Base-by-base conservation (phyloP, 257 asterid genomes). In the Forsythia suspensa region DNA sequence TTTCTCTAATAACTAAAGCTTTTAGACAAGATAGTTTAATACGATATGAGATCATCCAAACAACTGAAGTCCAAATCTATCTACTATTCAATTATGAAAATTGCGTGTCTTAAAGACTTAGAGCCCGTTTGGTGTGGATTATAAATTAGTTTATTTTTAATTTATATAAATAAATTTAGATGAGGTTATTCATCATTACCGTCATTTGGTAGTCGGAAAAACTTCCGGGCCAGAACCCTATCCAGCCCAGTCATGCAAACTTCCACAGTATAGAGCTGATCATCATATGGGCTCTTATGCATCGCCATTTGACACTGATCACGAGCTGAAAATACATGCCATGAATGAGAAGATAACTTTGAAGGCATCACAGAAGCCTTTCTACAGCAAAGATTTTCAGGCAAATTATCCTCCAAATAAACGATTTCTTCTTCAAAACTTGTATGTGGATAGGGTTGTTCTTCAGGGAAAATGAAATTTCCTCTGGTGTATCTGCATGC, bases 401-500 rank as follows among this genome's bases (percentile, higher is more conserved):
- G 99, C 63, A 96, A 77, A 59, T 65, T 82, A 15, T 85, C 77
- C 13, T 91, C 97, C 76, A 96, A 76, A 8, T 84, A 92, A 0
- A 80, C n/a, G 1, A 94, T 90, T 71, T 96, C 99, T 0, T 94
- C 97, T 36, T 87, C 81, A 85, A 96, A 96, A 76, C 85, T 87
- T 0, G 96, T 82, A 71, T 96, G 98, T 0, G 99, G 99, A 80
- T 81, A 82, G 0, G 97, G 98, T 43, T 96, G 99, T 0, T 92
- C 92, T 7, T 84, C 74, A 55, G 99, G 99, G 96, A 96, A 96
- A 36, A 96, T 93, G 83, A 93, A 96, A 86, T 83, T 89, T 15
- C 99, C 99, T 41, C 98, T 86, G 75, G 97, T 92, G 90, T 96
- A 96, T 87, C 95, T 92, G 68, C 99, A 96, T 79, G 87, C 88